A percentile compares a stretch with the other conserved stretches of the same genome.
phyloP scores from a whole-genome alignment of 495 filamentous ascomycete species.

The Xylaria palmicola region DNA sequence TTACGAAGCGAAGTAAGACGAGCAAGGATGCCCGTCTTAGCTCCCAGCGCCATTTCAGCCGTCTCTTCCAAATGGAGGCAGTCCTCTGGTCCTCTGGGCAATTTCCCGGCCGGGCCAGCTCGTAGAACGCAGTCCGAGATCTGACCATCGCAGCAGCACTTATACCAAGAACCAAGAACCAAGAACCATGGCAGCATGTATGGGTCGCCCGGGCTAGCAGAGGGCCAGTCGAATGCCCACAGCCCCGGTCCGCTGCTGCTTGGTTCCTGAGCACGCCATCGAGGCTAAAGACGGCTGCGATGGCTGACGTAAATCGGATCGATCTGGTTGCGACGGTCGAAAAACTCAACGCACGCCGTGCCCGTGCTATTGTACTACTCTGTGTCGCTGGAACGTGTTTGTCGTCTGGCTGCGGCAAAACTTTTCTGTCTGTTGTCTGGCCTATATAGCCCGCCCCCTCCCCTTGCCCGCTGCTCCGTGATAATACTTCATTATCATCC shows the following conservation, averaged over 20 bases:
- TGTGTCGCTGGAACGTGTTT: no score
- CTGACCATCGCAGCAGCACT: neutral
- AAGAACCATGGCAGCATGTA: neutral
- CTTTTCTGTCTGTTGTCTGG: neutral
- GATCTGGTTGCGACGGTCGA: no score
- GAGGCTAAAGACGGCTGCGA: conserved; percentile 34
- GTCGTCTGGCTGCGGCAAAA: no score
- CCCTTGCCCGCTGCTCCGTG: neutral
- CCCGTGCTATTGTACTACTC: neutral
- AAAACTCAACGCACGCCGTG: no score
- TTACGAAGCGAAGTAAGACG: conserved; percentile 5
- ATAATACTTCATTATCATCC: neutral
- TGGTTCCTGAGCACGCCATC: conserved; percentile 46
- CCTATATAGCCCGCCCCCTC: neutral
- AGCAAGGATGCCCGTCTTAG: neutral
- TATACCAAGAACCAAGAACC: neutral
- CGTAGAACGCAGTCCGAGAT: neutral
- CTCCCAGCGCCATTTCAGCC: neutral
- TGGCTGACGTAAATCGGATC: conserved; percentile 16
- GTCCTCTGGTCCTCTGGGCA: neutral
- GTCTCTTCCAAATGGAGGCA: conserved; percentile 8
- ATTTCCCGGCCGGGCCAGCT: neutral
- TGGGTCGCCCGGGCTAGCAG: neutral
- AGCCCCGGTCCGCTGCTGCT: neutral
- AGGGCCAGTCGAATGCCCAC: conserved; percentile 1